A percentile compares a stretch with the other conserved stretches of the same genome.
phyloP scores from a whole-genome alignment of 768 basidiomycete species.

The Tubosaeta brunneosetosa region DNA sequence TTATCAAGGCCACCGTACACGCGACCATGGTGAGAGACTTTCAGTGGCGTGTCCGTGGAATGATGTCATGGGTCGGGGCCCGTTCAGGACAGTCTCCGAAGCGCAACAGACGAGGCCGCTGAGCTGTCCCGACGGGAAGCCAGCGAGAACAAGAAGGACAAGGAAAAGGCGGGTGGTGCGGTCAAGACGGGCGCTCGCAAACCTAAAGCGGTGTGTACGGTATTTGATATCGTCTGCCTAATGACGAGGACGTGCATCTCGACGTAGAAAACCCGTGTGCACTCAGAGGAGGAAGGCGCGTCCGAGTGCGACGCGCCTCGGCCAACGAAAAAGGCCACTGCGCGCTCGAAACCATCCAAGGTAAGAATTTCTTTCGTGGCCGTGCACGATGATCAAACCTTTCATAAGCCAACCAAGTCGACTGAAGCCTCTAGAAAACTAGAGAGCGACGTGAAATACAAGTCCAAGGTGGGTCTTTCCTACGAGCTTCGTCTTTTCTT shows the following conservation, averaged over 20 bases:
- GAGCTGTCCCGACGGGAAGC: not conserved
- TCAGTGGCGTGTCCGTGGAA: not conserved
- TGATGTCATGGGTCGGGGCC: not conserved
- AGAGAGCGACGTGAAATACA: constrained; percentile 19
- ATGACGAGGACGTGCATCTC: not conserved
- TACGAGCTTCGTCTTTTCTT: not conserved
- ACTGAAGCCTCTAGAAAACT: constrained; percentile 11
- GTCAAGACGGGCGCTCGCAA: constrained; percentile 6
- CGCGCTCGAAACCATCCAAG: constrained; percentile 10
- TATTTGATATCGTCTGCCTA: not conserved
- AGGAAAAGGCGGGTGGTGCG: constrained; percentile 2
- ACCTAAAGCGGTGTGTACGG: constrained; percentile 10
- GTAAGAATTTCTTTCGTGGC: not conserved
- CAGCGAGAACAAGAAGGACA: constrained; percentile 13
- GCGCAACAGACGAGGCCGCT: constrained; percentile 1
- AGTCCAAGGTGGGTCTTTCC: constrained; percentile 22
- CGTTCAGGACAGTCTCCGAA: constrained; percentile 8
- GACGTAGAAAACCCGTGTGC: not conserved
- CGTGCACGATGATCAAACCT: not conserved
- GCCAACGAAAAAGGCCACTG: constrained; percentile 9
- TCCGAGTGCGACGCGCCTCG: constrained; percentile 2
- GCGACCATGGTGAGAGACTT: constrained; percentile 10
- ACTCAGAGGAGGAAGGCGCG: not conserved
- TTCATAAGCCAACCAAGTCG: constrained; percentile 9
- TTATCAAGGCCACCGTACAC: constrained; percentile 36